phyloP scores from a whole-genome alignment of 2,329 filamentous ascomycete genomes.

The Xylaria arbuscula region DNA sequence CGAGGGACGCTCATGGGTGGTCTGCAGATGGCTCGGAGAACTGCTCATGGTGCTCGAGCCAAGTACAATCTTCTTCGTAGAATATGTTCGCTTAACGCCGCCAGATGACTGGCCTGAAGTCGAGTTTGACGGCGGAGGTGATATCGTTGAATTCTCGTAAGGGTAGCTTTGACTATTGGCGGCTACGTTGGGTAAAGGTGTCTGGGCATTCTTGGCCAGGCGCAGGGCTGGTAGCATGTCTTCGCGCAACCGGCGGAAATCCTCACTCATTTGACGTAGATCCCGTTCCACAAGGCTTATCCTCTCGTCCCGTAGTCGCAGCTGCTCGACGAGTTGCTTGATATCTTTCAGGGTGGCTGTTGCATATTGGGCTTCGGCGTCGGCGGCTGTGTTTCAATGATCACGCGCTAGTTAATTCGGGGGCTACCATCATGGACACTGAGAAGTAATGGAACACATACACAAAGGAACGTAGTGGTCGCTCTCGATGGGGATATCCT shows the following conservation, averaged over 20 bases:
- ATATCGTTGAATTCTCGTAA: slow-evolving; percentile 64
- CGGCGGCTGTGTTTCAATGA: slow-evolving; percentile 73
- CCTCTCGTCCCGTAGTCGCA: slow-evolving; percentile 89
- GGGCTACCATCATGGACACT: slow-evolving; percentile 6
- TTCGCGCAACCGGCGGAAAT: slow-evolving; percentile 88
- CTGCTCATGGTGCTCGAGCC: slow-evolving; percentile 78
- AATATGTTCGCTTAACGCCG: slow-evolving; percentile 76
- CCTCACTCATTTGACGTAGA: slow-evolving; percentile 83
- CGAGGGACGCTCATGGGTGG: slow-evolving; percentile 72
- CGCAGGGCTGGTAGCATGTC: slow-evolving; percentile 92
- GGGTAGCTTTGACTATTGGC: slow-evolving; percentile 57
- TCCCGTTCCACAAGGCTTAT: slow-evolving; percentile 87
- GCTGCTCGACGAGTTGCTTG: slow-evolving; percentile 87
- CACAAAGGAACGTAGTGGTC: slow-evolving; percentile 95
- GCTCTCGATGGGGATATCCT: slow-evolving; percentile 88
- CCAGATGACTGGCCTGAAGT: slow-evolving; percentile 63
- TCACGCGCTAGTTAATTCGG: slow-evolving; percentile 29
- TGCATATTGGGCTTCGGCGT: slow-evolving; percentile 85
- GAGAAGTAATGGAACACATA: slow-evolving; percentile 62
- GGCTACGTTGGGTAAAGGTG: slow-evolving; percentile 76
- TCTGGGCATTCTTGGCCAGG: slow-evolving; percentile 89
- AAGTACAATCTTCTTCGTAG: slow-evolving; percentile 79
- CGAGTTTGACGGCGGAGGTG: slow-evolving; percentile 68
- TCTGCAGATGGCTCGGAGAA: slow-evolving; percentile 78
- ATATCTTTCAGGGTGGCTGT: slow-evolving; percentile 94